A percentile compares a stretch with the other conserved stretches of the same genome.
These are phyloP conservation scores for Auriscalpium orientale DNA, from an alignment of 768 basidiomycete species.

Conservation along the genomic window DNA sequence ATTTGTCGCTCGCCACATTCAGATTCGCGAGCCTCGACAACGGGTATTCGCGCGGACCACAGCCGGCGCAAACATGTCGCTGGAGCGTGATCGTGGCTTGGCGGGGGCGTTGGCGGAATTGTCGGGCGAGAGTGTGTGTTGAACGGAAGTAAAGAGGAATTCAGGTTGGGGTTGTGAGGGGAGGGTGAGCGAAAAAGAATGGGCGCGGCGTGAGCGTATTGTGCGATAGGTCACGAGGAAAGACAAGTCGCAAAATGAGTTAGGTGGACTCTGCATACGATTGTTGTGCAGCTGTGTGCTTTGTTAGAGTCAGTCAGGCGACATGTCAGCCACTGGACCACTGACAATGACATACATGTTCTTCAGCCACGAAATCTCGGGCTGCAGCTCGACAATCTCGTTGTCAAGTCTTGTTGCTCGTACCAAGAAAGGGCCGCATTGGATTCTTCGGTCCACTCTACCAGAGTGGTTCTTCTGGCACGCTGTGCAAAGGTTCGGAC, in stretches of 20 bases:
- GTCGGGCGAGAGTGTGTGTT: conserved; percentile 36
- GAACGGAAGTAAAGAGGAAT: conserved; percentile 53
- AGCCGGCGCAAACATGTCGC: conserved; percentile 57
- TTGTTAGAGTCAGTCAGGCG: not conserved
- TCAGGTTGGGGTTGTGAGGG: conserved; percentile 57
- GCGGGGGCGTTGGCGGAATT: conserved; percentile 14
- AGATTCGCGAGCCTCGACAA: conserved; percentile 60
- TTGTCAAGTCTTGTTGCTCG: conserved; percentile 79
- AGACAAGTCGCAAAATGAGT: conserved; percentile 60
- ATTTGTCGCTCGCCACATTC: conserved; percentile 60
- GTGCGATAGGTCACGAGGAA: conserved; percentile 65
- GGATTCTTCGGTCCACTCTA: conserved; percentile 25
- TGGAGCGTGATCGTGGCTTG: conserved; percentile 25
- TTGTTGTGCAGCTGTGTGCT: conserved; percentile 64
- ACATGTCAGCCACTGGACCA: not conserved
- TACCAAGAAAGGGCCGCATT: conserved; percentile 61
- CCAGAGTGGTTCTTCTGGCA: conserved; percentile 50
- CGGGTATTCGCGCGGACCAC: conserved; percentile 53
- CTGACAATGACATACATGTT: conserved; percentile 55
- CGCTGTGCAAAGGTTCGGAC: conserved; percentile 58
- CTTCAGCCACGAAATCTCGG: conserved; percentile 74
- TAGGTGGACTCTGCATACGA: conserved; percentile 51
- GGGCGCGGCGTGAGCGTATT: conserved; percentile 62
- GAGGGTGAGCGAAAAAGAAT: conserved; percentile 58
- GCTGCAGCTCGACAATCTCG: conserved; percentile 70